These are phyloP conservation scores for Pythium chondricola DNA, from an alignment of 352 stramenopile species.

Conservation along the genomic window DNA sequence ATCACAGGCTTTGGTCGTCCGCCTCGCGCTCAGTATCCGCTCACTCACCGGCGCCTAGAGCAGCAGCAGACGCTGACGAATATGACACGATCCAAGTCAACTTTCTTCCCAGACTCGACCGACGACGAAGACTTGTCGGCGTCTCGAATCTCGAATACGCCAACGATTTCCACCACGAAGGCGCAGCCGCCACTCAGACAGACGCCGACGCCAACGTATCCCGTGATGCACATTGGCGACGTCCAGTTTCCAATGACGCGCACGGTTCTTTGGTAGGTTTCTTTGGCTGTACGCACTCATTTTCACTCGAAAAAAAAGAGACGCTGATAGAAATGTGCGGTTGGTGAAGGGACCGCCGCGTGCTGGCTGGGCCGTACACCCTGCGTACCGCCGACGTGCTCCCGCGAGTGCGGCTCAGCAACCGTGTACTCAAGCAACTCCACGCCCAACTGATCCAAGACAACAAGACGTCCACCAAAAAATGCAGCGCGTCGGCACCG, in stretches of 20 bases:
- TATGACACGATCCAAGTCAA: conserved; percentile 23
- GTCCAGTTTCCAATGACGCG: conserved; percentile 67
- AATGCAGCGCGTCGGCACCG: neutral
- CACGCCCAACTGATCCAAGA: conserved; percentile 22
- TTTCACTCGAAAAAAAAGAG: no score
- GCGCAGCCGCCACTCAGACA: no score
- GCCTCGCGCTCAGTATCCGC: neutral
- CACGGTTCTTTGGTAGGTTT: conserved; percentile 52
- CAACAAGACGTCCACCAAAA: neutral
- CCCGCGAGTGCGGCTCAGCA: conserved; percentile 38
- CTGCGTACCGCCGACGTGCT: conserved; percentile 41
- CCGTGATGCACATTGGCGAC: conserved; percentile 27
- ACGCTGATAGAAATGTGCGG: no score
- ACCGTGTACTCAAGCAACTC: conserved; percentile 42
- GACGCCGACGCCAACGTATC: conserved; percentile 6
- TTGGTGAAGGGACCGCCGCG: conserved; percentile 60
- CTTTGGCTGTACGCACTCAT: neutral
- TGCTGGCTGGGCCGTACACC: conserved; percentile 29
- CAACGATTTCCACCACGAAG: no score
- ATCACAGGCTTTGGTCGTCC: conserved; percentile 21
- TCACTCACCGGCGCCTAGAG: neutral
- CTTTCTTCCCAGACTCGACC: conserved; percentile 70
- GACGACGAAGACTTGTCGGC: conserved; percentile 49
- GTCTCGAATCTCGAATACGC: no score
- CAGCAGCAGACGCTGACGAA: neutral